Percentiles rank a stretch among this genome's conserved stretches.
These are phyloP conservation scores for Trichoderma sp. DNA, from an alignment of 2,329 filamentous ascomycete genomes.

Conservation along the genomic window DNA sequence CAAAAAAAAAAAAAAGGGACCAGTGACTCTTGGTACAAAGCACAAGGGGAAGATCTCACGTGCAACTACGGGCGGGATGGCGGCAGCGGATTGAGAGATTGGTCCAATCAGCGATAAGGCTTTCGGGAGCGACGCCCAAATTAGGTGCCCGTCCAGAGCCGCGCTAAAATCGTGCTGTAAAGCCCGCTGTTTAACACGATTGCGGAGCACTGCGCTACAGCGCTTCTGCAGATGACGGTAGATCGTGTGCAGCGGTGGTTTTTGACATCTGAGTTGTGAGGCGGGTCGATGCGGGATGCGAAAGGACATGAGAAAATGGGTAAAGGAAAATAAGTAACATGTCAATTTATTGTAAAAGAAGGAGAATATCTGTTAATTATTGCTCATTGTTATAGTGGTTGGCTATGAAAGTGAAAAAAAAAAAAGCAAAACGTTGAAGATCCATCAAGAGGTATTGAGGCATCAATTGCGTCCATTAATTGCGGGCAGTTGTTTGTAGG, in stretches of 20 bases:
- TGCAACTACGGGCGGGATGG: constrained; percentile 21
- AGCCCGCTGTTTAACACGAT: constrained; percentile 4
- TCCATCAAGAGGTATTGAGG: not conserved
- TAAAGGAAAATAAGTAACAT: not conserved
- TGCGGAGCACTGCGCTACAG: constrained; percentile 14
- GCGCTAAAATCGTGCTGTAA: constrained; percentile 9
- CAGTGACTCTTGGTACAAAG: not conserved
- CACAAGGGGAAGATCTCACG: constrained; percentile 16
- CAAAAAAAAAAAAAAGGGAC: not conserved
- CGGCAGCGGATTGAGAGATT: constrained; percentile 16
- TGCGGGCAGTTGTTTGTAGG: not conserved
- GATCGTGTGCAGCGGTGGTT: not conserved
- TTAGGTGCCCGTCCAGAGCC: constrained; percentile 20
- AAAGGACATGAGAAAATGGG: not conserved
- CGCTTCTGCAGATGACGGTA: constrained; percentile 9
- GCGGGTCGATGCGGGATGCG: not conserved
- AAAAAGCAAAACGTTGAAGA: not conserved
- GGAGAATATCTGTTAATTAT: not conserved
- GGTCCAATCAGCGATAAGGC: constrained; percentile 17
- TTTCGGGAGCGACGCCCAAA: constrained; percentile 11
- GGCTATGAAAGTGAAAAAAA: not conserved
- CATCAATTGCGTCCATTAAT: not conserved
- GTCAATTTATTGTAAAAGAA: not conserved
- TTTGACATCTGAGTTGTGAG: not conserved
- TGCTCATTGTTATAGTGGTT: not conserved